Evolutionary conservation across 441 rosid genomes (phyloP).

Genomic region (Gossypium trilobum): DNA sequence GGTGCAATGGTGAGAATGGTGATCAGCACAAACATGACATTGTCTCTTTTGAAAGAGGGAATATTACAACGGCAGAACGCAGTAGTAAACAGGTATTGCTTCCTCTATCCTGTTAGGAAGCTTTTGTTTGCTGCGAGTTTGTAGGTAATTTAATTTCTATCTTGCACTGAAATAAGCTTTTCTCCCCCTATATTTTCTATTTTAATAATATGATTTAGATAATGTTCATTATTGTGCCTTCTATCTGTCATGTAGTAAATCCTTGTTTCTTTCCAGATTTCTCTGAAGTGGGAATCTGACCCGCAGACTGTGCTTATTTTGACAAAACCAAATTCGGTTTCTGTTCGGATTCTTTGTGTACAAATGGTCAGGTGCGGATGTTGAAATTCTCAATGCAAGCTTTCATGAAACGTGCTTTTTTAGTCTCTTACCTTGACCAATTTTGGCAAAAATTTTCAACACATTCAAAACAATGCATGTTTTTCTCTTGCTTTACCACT

Average conservation of each 20-base stretch:
- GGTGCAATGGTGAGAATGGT: slow-evolving; percentile 67
- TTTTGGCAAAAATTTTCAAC: background rate
- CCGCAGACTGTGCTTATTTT: slow-evolving; percentile 86
- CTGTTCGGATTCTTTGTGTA: slow-evolving; percentile 66
- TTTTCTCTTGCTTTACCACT: background rate
- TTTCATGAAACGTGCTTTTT: background rate
- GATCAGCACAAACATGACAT: slow-evolving; percentile 91
- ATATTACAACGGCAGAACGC: slow-evolving; percentile 84
- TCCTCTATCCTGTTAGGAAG: slow-evolving; percentile 15
- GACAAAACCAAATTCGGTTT: slow-evolving; percentile 78
- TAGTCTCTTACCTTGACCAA: background rate
- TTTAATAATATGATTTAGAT: background rate
- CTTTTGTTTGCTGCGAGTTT: slow-evolving; percentile 2
- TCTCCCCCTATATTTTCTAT: background rate
- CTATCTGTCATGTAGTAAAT: slow-evolving; percentile 20
- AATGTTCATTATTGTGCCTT: slow-evolving; percentile 11
- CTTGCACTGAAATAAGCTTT: background rate
- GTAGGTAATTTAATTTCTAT: background rate
- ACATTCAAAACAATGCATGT: background rate
- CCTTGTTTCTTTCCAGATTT: slow-evolving; percentile 53
- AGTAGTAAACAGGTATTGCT: slow-evolving; percentile 76
- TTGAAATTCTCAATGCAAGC: background rate
- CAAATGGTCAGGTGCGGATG: slow-evolving; percentile 72
- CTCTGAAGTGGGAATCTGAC: slow-evolving; percentile 81
- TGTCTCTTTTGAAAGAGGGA: slow-evolving; percentile 90